These are phyloP conservation scores for Blastomyces gilchristii DNA, from an alignment of 2,329 filamentous ascomycete species.

Conservation along the genomic window DNA sequence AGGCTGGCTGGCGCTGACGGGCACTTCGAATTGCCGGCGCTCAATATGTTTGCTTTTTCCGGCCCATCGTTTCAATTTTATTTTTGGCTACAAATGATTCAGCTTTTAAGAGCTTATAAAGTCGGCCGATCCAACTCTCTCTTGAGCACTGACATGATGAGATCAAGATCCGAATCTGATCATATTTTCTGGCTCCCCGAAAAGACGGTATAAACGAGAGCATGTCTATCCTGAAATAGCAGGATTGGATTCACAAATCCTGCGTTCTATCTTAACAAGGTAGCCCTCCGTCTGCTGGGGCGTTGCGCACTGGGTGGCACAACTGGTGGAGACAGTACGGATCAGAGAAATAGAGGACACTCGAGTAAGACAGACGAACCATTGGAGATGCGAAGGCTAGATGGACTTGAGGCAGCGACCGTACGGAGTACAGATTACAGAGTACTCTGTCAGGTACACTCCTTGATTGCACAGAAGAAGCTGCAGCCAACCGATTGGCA, in stretches of 20 bases:
- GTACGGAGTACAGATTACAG: too few species aligned
- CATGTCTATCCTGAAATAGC: background rate
- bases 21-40: background rate
- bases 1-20: background rate
- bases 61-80: background rate
- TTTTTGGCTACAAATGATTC: conserved; percentile 8
- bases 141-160: background rate
- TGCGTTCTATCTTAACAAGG: background rate
- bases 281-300: background rate
- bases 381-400: background rate
- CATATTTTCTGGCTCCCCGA: background rate
- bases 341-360: background rate
- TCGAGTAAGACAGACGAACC: background rate
- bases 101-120: background rate
- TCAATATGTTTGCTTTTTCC: conserved; percentile 2
- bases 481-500: conserved; percentile 7
- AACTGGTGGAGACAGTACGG: background rate
- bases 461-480: background rate
- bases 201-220: background rate
- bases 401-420: background rate
- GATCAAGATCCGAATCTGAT: background rate
- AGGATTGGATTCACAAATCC: background rate
- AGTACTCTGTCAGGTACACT: too few species aligned
- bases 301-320: background rate
- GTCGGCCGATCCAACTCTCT: background rate